Conservation (phyloP, 805 yeast species). For the Candida methanosorbosa region DNA sequence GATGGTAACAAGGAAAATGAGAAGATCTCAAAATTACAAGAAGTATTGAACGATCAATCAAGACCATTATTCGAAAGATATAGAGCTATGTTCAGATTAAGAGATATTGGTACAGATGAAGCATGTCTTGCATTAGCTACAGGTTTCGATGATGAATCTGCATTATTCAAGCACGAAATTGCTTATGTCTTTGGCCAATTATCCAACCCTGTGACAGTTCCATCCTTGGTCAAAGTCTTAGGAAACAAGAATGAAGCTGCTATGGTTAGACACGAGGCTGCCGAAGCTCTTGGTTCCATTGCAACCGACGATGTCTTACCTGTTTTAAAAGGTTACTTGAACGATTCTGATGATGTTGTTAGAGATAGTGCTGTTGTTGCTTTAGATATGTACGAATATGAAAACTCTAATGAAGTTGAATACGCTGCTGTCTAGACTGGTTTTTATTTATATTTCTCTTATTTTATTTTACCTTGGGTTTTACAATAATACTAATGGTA, state of each 20-base stretch:
- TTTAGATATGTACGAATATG: constrained; percentile 95
- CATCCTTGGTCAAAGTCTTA: constrained; percentile 75
- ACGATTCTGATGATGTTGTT: constrained; percentile 82
- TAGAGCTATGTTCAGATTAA: constrained; percentile 95
- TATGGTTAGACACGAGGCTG: constrained; percentile 99
- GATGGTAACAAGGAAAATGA: constrained; percentile 27
- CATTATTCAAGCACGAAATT: constrained; percentile 93
- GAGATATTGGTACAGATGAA: constrained; percentile 90
- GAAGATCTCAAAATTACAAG: constrained; percentile 56
- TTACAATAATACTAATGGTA: neutral
- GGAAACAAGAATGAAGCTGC: constrained; percentile 78
- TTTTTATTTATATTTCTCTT: neutral
- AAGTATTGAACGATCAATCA: constrained; percentile 64
- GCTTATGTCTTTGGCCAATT: constrained; percentile 98
- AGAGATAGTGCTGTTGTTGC: constrained; percentile 97
- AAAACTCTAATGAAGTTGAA: constrained; percentile 75
- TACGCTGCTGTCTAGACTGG: constrained; percentile 37
- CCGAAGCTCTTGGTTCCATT: constrained; percentile 95
- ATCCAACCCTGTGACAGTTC: constrained; percentile 88
- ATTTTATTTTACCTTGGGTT: neutral
- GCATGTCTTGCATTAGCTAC: constrained; percentile 88
- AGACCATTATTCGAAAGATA: constrained; percentile 87
- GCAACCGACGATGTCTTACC: constrained; percentile 95
- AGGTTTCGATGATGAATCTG: constrained; percentile 86
- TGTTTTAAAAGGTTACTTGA: constrained; percentile 66